phyloP scores from a whole-genome alignment of 192 early-diverging fungal genomes.

The Chytriomyces confervae region DNA sequence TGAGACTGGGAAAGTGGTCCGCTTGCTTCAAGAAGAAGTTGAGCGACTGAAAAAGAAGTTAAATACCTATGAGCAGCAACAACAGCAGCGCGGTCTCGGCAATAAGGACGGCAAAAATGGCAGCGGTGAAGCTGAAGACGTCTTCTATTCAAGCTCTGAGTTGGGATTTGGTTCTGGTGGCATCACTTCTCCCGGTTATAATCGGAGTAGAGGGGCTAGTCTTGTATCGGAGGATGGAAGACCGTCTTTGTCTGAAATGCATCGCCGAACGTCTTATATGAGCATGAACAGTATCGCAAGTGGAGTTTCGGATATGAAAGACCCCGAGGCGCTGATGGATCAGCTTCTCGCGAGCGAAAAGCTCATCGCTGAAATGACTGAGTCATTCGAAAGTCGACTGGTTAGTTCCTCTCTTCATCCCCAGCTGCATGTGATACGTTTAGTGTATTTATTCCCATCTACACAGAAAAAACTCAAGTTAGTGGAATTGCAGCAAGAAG shows the following conservation, averaged over 20 bases:
- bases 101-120: conserved; percentile 25
- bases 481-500: conserved; percentile 75
- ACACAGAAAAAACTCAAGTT: conserved; percentile 62
- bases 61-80: conserved; percentile 38
- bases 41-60: conserved; percentile 66
- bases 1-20: conserved; percentile 73
- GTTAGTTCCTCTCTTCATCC: conserved; percentile 17
- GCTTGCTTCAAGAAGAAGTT: conserved; percentile 84
- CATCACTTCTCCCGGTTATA: background rate
- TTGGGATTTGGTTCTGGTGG: background rate
- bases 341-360: conserved; percentile 86
- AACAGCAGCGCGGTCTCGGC: background rate
- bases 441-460: background rate
- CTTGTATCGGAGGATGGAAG: too few species aligned
- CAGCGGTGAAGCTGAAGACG: background rate
- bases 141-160: background rate
- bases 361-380: conserved; percentile 80
- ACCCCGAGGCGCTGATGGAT: conserved; percentile 66
- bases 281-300: background rate
- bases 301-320: background rate
- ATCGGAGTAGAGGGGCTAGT: background rate
- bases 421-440: background rate
- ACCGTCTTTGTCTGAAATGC: background rate
- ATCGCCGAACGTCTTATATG: background rate
- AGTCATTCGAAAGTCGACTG: conserved; percentile 85